Evolutionary conservation across 2,329 filamentous ascomycete species (phyloP).

Genomic region (Claviceps monticola): DNA sequence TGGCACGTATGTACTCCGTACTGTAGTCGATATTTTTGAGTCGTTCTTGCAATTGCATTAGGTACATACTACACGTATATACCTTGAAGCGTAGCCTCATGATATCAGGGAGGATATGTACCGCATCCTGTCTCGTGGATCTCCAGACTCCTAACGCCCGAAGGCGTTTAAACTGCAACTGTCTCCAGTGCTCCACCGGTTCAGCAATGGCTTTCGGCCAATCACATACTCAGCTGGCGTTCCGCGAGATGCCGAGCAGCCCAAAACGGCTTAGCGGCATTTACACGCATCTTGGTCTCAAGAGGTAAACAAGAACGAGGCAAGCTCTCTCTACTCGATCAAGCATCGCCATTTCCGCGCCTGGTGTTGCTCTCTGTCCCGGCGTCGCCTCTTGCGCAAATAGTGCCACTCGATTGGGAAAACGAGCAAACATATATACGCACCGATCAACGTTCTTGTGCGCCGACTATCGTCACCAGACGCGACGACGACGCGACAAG

Average conservation of each 20-base stretch:
- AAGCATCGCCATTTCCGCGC: conserved; percentile 4
- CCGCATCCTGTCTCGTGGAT: no score
- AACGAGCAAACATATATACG: not conserved
- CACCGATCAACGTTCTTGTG: not conserved
- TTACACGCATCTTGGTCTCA: not conserved
- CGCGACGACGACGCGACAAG: conserved; percentile 2
- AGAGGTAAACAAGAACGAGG: conserved; percentile 10
- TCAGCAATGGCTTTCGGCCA: no score
- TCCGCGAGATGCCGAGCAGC: not conserved
- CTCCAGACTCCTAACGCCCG: no score
- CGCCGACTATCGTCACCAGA: conserved; percentile 3
- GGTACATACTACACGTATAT: no score
- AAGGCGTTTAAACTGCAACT: no score
- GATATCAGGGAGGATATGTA: no score
- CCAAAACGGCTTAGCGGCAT: conserved; percentile 7
- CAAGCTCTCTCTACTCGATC: conserved; percentile 5
- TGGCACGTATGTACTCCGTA: no score
- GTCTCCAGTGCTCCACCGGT: no score
- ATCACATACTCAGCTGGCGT: no score
- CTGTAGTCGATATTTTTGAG: no score
- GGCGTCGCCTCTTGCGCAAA: not conserved
- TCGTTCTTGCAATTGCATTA: no score
- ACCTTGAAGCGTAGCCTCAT: no score
- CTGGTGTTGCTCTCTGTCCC: not conserved
- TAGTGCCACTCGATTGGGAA: not conserved